Base-by-base conservation (phyloP, 2,329 filamentous ascomycete genomes). In the Xylariales sp. region DNA sequence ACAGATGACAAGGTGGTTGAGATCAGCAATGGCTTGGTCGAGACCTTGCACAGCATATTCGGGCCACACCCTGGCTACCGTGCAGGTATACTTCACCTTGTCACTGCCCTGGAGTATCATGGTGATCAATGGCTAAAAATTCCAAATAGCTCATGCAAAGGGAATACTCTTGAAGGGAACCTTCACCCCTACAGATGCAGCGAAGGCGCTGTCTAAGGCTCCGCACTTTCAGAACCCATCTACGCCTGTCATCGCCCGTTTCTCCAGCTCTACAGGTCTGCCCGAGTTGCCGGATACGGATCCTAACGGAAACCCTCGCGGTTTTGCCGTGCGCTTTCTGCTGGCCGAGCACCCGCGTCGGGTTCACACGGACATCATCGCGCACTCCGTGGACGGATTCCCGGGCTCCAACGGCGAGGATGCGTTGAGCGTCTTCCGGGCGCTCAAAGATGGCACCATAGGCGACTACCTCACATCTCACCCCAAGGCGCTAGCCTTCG, bases 331-430 rank as follows among this genome's bases (percentile, higher is more conserved):
- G 21, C 67, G 72, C 2, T 76, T 76, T 52, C 46, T 64, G 14
- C 61, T 74, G 3, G 51, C 55, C 4, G 40, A 55, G 28, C 46
- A 48, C 6, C 58, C 61, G 2, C 59, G 65, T 12, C 61, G 61
- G 31, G 53, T 62, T 15, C 75, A 80, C 54, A 78, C 74, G 2
- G 75, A 81, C 49, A 71, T 80, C 46, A 59, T 80, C 35, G 55
- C 63, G 1, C 74, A 79, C 54, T 71, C 66, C 1, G 71, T 69
- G 1, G 61, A 66, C 3, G 66, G 61, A 52, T 78, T 79, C 54
- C 74, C 75, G 0, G 65, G 63, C 0, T 60, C 65, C 24, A 76
- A 69, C 0, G 73, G 73, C 12, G 71, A 64, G 12, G 70, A 69
- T n/a, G 73, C 76, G 32, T 61, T 76, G 2, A 61, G 62, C 7